Conservation (phyloP, 176 grass and related monocot species). For the Neostapfia colusana region DNA sequence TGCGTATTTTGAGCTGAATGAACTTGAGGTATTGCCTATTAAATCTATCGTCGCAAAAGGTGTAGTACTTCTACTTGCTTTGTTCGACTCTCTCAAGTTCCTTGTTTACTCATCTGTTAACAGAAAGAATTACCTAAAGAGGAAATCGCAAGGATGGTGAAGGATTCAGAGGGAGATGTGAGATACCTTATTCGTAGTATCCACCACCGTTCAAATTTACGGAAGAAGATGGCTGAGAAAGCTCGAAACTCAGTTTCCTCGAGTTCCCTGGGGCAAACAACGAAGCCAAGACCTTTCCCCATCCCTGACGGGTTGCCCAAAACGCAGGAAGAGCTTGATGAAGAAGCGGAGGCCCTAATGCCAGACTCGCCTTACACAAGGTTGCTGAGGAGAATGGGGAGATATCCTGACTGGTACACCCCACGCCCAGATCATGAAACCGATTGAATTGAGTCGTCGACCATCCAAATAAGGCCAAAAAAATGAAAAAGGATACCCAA, state of each 20-base stretch:
- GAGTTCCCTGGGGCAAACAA: background rate
- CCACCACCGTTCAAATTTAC: constrained; percentile 48
- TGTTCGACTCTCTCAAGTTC: background rate
- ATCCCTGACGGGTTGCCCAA: constrained; percentile 75
- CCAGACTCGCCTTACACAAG: constrained; percentile 56
- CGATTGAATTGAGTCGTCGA: constrained; percentile 29
- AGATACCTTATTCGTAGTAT: constrained; percentile 55
- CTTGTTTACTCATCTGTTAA: background rate
- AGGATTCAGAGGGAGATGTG: constrained; percentile 43
- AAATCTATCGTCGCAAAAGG: background rate
- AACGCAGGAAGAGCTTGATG: constrained; percentile 63
- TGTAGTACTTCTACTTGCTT: background rate
- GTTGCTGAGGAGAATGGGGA: constrained; percentile 63
- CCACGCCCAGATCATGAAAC: constrained; percentile 61
- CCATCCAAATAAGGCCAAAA: background rate
- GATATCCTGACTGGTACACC: constrained; percentile 73
- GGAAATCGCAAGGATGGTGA: constrained; percentile 52
- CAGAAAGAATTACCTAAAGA: constrained; percentile 59
- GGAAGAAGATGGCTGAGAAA: constrained; percentile 54
- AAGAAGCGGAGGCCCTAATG: constrained; percentile 68
- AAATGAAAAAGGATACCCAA: background rate
- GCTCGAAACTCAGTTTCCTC: constrained; percentile 11
- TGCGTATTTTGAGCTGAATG: constrained; percentile 82
- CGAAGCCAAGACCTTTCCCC: constrained; percentile 46
- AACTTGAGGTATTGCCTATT: constrained; percentile 58